Evolutionary conservation across 139 green algal species (phyloP).

Genomic region (Gonium pectorale): DNA sequence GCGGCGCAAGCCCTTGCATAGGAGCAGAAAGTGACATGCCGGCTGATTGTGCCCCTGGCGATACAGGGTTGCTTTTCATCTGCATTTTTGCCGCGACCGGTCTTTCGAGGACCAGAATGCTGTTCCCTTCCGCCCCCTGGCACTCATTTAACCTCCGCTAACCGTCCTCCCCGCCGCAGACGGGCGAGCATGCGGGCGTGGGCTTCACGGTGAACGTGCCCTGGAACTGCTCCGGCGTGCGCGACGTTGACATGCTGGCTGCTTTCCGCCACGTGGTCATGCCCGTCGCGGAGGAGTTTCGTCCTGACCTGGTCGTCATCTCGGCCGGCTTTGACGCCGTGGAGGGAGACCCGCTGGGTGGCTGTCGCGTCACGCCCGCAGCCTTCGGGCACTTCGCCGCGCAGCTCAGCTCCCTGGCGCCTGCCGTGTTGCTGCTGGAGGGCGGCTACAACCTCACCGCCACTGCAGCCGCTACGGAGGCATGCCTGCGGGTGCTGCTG

Average conservation of each 20-base stretch:
- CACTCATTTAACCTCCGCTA: too few relatives aligned
- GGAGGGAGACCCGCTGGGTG: constrained; percentile 74
- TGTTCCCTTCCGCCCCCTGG: too few relatives aligned
- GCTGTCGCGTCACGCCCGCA: constrained; percentile 73
- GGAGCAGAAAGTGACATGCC: too few relatives aligned
- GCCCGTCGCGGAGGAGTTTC: constrained; percentile 79
- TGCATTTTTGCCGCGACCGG: too few relatives aligned
- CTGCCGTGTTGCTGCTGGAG: constrained; percentile 77
- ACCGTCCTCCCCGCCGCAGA: not conserved
- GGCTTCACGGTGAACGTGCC: constrained; percentile 83
- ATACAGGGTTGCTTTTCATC: too few relatives aligned
- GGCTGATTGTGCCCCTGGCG: too few relatives aligned
- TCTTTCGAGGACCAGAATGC: too few relatives aligned
- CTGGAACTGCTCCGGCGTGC: constrained; percentile 64
- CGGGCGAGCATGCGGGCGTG: constrained; percentile 48
- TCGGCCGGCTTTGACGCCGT: constrained; percentile 85
- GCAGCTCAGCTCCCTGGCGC: constrained; percentile 70
- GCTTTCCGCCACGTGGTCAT: constrained; percentile 65
- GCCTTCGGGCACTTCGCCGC: constrained; percentile 77
- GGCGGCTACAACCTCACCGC: constrained; percentile 83
- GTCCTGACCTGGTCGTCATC: constrained; percentile 78
- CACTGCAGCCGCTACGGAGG: constrained; percentile 75
- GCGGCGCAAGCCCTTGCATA: too few relatives aligned
- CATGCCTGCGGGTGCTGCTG: constrained; percentile 78
- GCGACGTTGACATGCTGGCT: constrained; percentile 76